Conservation (phyloP, 768 basidiomycete genomes). For the Rhodotorula diobovata region DNA sequence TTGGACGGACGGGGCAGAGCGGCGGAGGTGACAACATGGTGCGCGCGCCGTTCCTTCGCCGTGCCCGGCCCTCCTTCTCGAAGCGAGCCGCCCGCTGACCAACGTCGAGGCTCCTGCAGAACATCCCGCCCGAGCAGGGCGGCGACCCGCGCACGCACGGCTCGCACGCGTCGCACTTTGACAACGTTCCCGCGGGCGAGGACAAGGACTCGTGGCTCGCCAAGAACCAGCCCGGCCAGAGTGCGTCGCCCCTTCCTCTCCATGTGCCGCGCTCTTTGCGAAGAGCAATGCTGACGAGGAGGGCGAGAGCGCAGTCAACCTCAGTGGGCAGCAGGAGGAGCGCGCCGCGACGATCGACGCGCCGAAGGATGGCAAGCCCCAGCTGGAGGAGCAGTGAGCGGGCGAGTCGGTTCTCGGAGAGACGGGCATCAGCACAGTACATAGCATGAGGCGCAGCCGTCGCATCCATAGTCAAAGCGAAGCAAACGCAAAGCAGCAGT, state of each 20-base stretch:
- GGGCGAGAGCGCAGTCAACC: background rate
- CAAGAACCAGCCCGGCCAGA: constrained; percentile 3
- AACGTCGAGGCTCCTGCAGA: background rate
- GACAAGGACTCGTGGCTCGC: background rate
- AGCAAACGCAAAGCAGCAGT: too few relatives aligned
- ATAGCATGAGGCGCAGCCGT: too few relatives aligned
- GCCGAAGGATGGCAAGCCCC: constrained; percentile 5
- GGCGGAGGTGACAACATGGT: constrained; percentile 8
- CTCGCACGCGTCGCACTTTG: background rate
- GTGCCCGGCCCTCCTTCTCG: too few relatives aligned
- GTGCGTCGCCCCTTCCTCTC: background rate
- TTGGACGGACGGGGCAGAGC: background rate
- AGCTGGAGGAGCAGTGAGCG: constrained; percentile 13
- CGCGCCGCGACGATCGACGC: background rate
- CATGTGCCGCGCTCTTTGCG: too few relatives aligned
- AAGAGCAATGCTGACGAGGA: background rate
- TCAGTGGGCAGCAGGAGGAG: background rate
- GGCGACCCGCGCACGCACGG: background rate
- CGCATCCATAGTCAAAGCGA: too few relatives aligned
- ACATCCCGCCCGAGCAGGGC: background rate
- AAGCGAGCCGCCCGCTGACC: too few relatives aligned
- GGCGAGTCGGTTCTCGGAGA: too few relatives aligned
- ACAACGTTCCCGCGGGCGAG: constrained; percentile 11
- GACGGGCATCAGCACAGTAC: too few relatives aligned
- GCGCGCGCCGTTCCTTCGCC: background rate